phyloP scores from a whole-genome alignment of 805 yeast genomes.

The Myxozyma geophila region DNA sequence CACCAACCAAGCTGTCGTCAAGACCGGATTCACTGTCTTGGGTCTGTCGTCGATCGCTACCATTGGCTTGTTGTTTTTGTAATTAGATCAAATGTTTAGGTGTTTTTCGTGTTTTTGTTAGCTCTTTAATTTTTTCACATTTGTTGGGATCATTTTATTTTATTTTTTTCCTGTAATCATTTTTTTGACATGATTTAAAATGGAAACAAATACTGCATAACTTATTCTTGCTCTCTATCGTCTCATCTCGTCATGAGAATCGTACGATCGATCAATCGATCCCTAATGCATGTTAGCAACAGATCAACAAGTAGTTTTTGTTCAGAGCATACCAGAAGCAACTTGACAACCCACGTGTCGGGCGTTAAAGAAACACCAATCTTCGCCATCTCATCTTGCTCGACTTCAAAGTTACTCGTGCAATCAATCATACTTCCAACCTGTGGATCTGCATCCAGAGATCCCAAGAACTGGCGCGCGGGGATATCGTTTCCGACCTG shows the following conservation, averaged over 20 bases:
- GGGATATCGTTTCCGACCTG: constrained; percentile 44
- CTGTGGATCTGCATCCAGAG: constrained; percentile 40
- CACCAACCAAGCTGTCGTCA: constrained; percentile 83
- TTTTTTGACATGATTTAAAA: neutral
- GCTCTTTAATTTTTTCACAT: neutral
- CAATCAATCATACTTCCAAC: constrained; percentile 42
- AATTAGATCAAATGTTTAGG: constrained; percentile 16
- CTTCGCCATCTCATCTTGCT: constrained; percentile 43
- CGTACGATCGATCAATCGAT: constrained; percentile 41
- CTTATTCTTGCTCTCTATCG: neutral
- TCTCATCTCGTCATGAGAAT: constrained; percentile 40
- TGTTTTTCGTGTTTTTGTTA: neutral
- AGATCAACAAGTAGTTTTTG: neutral
- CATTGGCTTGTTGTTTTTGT: constrained; percentile 49
- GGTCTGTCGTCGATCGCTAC: constrained; percentile 66
- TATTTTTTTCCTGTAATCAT: neutral
- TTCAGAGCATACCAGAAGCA: constrained; percentile 32
- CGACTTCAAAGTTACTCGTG: constrained; percentile 42
- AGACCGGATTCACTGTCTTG: constrained; percentile 84
- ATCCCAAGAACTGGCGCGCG: constrained; percentile 41
- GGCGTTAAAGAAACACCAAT: constrained; percentile 43
- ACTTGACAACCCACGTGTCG: constrained; percentile 42
- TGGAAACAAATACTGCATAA: neutral
- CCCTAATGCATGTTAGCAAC: constrained; percentile 8
- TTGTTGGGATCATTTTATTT: neutral